Conservation (phyloP, 2,329 filamentous ascomycete species). For the Xylariaceae sp. region DNA sequence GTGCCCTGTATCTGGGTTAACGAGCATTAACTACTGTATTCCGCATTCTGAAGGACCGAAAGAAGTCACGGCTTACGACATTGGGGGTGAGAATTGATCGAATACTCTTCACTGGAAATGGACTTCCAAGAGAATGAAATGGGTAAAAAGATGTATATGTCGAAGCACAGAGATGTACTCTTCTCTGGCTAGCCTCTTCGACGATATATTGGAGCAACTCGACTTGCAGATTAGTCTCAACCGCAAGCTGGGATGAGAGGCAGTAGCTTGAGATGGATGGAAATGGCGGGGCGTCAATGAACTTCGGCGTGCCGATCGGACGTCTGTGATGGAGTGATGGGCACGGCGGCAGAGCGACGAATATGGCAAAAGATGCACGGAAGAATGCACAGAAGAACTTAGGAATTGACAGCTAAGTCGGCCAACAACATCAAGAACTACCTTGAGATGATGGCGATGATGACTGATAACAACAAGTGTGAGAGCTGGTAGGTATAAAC, state of each 20-base stretch:
- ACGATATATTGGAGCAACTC: background rate
- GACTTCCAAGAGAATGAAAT: slow-evolving; percentile 40
- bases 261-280: background rate
- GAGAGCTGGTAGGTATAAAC: background rate
- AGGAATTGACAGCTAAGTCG: slow-evolving; percentile 9
- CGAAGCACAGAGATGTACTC: background rate
- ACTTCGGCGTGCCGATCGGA: slow-evolving; percentile 2
- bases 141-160: slow-evolving; percentile 8
- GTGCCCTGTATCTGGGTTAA: slow-evolving; percentile 16
- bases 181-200: slow-evolving; percentile 8
- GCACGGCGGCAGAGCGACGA: slow-evolving; percentile 6
- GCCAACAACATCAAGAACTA: slow-evolving; percentile 15
- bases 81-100: slow-evolving; percentile 35
- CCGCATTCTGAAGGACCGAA: slow-evolving; percentile 14
- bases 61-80: slow-evolving; percentile 38
- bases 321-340: slow-evolving; percentile 1
- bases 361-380: background rate
- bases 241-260: background rate
- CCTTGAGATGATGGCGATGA: slow-evolving; percentile 4
- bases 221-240: slow-evolving; percentile 1
- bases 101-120: slow-evolving; percentile 44
- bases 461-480: no score
- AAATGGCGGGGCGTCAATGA: slow-evolving; percentile 4
- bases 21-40: slow-evolving; percentile 15
- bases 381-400: background rate